Evolutionary conservation across 2,329 filamentous ascomycete genomes (phyloP).

Genomic region (Botrytis aclada): DNA sequence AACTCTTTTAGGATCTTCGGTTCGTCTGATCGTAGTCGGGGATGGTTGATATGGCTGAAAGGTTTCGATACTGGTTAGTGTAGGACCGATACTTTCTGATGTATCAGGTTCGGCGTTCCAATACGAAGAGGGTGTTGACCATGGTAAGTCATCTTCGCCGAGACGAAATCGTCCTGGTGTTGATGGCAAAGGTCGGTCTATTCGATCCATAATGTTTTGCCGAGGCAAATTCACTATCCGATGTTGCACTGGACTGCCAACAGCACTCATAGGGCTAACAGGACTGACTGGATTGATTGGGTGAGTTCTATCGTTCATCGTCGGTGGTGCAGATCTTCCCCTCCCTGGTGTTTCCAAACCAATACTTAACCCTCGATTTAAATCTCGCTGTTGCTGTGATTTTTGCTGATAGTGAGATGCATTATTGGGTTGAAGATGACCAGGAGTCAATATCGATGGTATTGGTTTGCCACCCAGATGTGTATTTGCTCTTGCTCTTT

Average conservation of each 20-base stretch:
- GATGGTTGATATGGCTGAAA: neutral
- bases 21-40: constrained; percentile 20
- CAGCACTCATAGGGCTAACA: constrained; percentile 25
- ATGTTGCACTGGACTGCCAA: constrained; percentile 23
- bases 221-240: constrained; percentile 17
- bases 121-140: constrained; percentile 36
- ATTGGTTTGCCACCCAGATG: constrained; percentile 6
- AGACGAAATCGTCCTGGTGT: constrained; percentile 36
- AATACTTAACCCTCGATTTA: constrained; percentile 19
- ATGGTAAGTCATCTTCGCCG: constrained; percentile 36
- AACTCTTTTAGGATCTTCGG: constrained; percentile 34
- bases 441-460: constrained; percentile 14
- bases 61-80: neutral
- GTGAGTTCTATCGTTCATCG: constrained; percentile 25
- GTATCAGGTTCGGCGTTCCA: constrained; percentile 21
- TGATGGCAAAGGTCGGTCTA: constrained; percentile 30
- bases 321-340: constrained; percentile 34
- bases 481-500: constrained; percentile 25
- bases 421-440: neutral
- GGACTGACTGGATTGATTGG: constrained; percentile 25
- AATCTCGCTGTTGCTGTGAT: constrained; percentile 15
- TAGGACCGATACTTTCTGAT: neutral
- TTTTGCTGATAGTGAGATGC: constrained; percentile 1
- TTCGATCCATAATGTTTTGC: constrained; percentile 2
- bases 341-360: constrained; percentile 22